Conservation (phyloP, 139 green algal species). For the Trebouxia sp. region DNA sequence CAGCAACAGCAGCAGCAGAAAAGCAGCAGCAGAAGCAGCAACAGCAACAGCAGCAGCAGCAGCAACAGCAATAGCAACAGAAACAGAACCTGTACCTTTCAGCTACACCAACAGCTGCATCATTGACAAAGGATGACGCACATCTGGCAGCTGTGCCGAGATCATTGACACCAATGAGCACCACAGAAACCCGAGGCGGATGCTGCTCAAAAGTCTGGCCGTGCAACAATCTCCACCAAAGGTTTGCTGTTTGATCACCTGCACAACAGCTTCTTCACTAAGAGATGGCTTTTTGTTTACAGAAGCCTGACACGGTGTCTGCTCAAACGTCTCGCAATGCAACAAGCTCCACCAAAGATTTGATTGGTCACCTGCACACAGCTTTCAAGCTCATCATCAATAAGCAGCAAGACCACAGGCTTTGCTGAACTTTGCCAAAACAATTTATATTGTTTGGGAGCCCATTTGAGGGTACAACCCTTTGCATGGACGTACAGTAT, state of each 20-base stretch:
- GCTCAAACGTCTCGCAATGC: background rate
- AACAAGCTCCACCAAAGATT: background rate
- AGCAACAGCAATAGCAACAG: no score
- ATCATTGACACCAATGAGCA: background rate
- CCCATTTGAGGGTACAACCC: no score
- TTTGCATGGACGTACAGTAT: no score
- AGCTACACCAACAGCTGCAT: background rate
- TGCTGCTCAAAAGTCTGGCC: background rate
- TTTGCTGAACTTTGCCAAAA: no score
- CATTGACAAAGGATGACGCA: background rate
- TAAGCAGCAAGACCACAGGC: no score
- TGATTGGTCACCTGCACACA: background rate
- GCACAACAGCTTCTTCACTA: no score
- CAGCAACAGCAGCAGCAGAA: no score
- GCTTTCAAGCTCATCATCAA: no score
- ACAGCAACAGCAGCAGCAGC: no score
- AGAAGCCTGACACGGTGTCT: background rate
- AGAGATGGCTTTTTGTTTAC: no score
- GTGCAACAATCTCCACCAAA: conserved; percentile 1
- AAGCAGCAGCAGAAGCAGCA: no score
- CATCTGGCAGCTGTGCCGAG: background rate
- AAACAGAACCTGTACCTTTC: background rate
- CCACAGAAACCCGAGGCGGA: background rate
- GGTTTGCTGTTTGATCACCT: background rate
- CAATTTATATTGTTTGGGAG: no score